Evolutionary conservation across 345 rosid genomes (phyloP), one percentile per base, ranked within the genome.

Genomic region (Citrus inodora): DNA sequence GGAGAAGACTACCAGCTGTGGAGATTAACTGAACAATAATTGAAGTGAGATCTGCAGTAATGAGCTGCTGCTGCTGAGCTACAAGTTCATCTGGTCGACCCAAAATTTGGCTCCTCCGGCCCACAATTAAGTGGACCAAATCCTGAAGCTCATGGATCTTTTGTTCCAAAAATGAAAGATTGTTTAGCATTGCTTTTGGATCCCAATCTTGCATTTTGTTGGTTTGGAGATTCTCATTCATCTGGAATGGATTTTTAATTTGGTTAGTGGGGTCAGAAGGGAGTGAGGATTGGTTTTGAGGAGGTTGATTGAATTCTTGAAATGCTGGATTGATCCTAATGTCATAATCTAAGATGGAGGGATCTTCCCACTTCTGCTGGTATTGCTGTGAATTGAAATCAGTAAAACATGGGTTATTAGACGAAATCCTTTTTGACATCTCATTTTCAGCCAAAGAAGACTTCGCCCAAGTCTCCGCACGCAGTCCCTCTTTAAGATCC

Each of bases 1-100:
- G 99, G 72, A 95, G 93, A 82, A 96, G 97, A 81, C 91, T 94
- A 69, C 98, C 98, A 6, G 98, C 97, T 46, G 99, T 89, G 27
- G 99, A 92, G 81, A 96, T 96, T 83, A 96, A 76, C 86, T 96
- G 99, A 73, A 91, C 93, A 48, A 94, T 94, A 70, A 96, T 92
- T 0, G 98, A 96, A 82, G 97, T 94, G 73, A 96, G 92, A 86
- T 94, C 97, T 13, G 98, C 88, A 16, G 95, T 91, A 38, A 96
- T 77, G 60, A 92, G 91, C 79, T 92, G 98, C 76, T 93, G 95
- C 60, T 89, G 91, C 85, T 95, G 99, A 71, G 89, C 80, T 62
- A 79, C 85, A 48, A 91, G 83, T 53, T 92, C 93, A 67, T 89
- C 87, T 0, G 87, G 89, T 61, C 82, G 88, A 59, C 90, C 90